These are phyloP conservation scores for Orbilia oligospora DNA, from an alignment of 2,329 filamentous ascomycete genomes.

Conservation along the genomic window DNA sequence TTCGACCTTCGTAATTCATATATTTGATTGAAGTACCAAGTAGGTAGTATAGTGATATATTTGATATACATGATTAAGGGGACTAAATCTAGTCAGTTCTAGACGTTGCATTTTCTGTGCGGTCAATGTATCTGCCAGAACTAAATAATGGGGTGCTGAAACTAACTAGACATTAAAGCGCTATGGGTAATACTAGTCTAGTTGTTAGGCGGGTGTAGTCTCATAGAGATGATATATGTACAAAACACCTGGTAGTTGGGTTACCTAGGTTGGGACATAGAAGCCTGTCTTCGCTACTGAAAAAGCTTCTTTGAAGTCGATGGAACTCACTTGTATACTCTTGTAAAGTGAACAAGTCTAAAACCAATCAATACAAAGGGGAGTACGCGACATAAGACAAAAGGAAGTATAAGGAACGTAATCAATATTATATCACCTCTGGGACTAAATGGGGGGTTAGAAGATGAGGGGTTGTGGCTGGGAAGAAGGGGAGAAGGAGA, in stretches of 20 bases:
- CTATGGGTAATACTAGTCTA: neutral
- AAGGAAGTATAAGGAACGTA: conserved; percentile 12
- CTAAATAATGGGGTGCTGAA: neutral
- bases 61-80: no score
- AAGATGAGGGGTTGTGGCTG: neutral
- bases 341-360: conserved; percentile 18
- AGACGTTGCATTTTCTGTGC: no score
- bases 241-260: neutral
- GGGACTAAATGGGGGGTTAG: conserved; percentile 2
- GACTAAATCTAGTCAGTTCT: no score
- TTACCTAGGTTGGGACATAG: conserved; percentile 1
- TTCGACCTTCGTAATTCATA: no score
- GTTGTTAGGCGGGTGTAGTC: no score
- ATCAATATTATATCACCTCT: conserved; percentile 28
- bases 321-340: conserved; percentile 5
- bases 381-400: neutral
- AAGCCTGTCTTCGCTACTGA: neutral
- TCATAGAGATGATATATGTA: conserved; percentile 10
- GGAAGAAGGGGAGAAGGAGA: neutral
- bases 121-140: neutral
- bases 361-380: conserved; percentile 7
- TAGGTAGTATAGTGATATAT: no score
- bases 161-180: neutral
- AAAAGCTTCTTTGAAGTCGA: neutral
- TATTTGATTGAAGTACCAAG: no score